These are phyloP conservation scores for Vitis cinerea DNA, from an alignment of 164 flowering plant species.

Conservation along the genomic window DNA sequence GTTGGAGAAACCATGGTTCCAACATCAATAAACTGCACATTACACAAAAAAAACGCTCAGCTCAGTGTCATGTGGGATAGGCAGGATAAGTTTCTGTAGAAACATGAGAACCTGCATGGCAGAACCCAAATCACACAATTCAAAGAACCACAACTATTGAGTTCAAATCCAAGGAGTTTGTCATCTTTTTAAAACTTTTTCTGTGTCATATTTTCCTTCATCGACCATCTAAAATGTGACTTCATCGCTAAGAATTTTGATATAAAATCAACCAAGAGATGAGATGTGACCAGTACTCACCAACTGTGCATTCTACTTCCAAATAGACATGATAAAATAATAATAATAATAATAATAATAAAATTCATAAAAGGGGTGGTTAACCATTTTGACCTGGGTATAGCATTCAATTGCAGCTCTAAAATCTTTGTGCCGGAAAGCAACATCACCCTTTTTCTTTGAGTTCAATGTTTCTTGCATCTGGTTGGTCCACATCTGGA, in stretches of 20 bases:
- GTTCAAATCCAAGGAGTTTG: background rate
- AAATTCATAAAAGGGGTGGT: conserved; percentile 3
- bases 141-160: background rate
- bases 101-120: background rate
- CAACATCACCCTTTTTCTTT: conserved; percentile 72
- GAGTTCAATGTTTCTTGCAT: conserved; percentile 74
- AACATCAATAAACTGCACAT: conserved; percentile 80
- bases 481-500: conserved; percentile 83
- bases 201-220: too few species aligned
- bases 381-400: conserved; percentile 40
- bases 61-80: background rate
- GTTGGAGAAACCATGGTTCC: conserved; percentile 96
- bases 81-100: too few species aligned
- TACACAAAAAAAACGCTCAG: conserved; percentile 13
- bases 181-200: background rate
- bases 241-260: too few species aligned
- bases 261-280: too few species aligned
- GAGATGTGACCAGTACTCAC: too few species aligned
- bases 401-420: conserved; percentile 61
- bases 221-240: too few species aligned
- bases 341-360: background rate
- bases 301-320: too few species aligned
- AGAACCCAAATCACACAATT: background rate
- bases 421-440: conserved; percentile 67
- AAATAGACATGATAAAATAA: too few species aligned